Conservation (phyloP, 1,284 basidiomycete genomes). For the Inonotus hispidus region DNA sequence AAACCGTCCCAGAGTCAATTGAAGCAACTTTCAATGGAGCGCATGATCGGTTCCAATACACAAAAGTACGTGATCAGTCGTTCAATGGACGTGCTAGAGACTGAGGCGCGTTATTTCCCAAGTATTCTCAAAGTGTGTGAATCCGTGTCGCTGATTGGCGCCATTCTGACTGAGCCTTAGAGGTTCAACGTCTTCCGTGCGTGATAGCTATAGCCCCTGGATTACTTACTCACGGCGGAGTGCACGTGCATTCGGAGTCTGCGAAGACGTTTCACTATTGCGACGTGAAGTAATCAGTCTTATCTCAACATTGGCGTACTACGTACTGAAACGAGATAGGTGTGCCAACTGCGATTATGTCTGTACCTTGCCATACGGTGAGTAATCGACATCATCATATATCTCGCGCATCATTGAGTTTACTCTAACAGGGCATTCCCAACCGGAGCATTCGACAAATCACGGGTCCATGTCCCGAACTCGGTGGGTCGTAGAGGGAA, state of each 20-base stretch:
- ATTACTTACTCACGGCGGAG: conserved; percentile 36
- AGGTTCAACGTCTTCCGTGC: conserved; percentile 44
- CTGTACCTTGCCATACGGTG: conserved; percentile 54
- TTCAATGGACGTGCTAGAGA: neutral
- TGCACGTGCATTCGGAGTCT: conserved; percentile 44
- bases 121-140: conserved; percentile 26
- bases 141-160: neutral
- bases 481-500: conserved; percentile 47
- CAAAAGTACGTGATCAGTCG: conserved; percentile 32
- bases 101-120: neutral
- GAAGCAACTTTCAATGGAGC: conserved; percentile 48
- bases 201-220: conserved; percentile 41
- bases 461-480: conserved; percentile 60
- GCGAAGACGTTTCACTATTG: conserved; percentile 44
- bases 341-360: conserved; percentile 54
- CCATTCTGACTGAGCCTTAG: conserved; percentile 20
- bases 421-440: conserved; percentile 44
- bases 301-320: neutral
- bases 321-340: conserved; percentile 24
- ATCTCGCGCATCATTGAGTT: neutral
- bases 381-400: neutral
- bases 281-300: conserved; percentile 34
- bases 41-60: conserved; percentile 44
- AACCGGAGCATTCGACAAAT: conserved; percentile 55
- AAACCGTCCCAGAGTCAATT: conserved; percentile 50